phyloP scores from a whole-genome alignment of 2,329 filamentous ascomycete species.

The Curvularia verruculosa region DNA sequence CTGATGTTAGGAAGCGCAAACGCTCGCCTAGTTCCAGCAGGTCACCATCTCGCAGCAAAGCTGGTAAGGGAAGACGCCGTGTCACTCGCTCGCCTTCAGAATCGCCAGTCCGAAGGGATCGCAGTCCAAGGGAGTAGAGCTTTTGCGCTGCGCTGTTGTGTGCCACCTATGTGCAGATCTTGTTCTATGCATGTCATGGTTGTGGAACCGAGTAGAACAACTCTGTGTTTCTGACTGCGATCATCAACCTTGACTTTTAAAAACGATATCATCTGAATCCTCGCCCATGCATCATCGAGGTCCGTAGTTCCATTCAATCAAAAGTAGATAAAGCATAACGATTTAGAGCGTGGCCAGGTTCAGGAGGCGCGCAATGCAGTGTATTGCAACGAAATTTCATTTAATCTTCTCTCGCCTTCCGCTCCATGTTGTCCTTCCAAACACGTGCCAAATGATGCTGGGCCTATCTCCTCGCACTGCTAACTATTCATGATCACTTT shows the following conservation, averaged over 20 bases:
- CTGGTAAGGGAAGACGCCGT: conserved; percentile 24
- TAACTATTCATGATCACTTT: not conserved
- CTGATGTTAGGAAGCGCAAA: conserved; percentile 59
- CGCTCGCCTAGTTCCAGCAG: conserved; percentile 50
- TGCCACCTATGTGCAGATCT: not conserved
- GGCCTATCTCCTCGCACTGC: not conserved
- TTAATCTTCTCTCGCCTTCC: not conserved
- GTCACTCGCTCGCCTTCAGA: conserved; percentile 27
- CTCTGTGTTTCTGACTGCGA: not conserved
- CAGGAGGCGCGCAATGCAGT: not conserved
- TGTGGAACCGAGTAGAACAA: not conserved
- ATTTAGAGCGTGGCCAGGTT: not conserved
- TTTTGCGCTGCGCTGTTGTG: not conserved
- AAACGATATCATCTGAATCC: not conserved
- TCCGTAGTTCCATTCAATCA: not conserved
- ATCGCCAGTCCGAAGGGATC: conserved; percentile 22
- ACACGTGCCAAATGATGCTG: not conserved
- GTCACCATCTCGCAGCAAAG: conserved; percentile 34
- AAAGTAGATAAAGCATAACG: conserved; percentile 2
- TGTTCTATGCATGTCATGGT: not conserved
- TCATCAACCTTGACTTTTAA: not conserved
- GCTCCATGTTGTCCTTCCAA: not conserved
- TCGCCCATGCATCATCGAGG: not conserved
- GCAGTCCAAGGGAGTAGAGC: conserved; percentile 18
- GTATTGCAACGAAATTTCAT: not conserved